A percentile compares a stretch with the other conserved stretches of the same genome.
Conservation (phyloP, 1,284 basidiomycete species). For the Marasmius fiardii region DNA sequence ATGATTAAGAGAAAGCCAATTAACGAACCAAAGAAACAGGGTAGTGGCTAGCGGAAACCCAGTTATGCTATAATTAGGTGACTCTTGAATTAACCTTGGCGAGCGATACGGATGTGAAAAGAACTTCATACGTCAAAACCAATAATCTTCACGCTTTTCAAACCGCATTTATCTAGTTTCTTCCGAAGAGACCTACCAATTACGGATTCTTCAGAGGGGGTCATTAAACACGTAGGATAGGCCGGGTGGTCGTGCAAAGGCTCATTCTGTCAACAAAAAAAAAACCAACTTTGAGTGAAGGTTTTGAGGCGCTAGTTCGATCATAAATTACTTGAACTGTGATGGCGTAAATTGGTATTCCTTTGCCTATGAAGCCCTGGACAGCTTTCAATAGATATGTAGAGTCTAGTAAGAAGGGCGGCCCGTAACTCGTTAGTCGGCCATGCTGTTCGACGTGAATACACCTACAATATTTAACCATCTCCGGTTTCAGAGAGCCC, state of each 20-base stretch:
- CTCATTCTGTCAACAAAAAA: conserved; percentile 23
- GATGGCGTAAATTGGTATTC: conserved; percentile 27
- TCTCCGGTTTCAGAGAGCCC: conserved; percentile 21
- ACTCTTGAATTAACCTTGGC: neutral
- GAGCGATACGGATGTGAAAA: neutral
- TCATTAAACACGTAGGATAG: conserved; percentile 28
- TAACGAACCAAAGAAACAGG: conserved; percentile 20
- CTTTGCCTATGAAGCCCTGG: conserved; percentile 28
- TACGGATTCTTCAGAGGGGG: conserved; percentile 21
- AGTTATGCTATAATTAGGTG: conserved; percentile 28
- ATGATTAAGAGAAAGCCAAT: neutral
- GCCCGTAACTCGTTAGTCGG: neutral
- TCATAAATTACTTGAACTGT: conserved; percentile 22
- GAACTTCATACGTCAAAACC: conserved; percentile 20
- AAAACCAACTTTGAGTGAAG: neutral
- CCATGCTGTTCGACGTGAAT: neutral
- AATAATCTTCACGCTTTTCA: conserved; percentile 28
- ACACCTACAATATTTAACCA: conserved; percentile 22
- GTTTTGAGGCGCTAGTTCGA: too few relatives aligned
- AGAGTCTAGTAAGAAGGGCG: conserved; percentile 26
- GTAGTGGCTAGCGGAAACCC: conserved; percentile 27
- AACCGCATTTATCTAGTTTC: conserved; percentile 29
- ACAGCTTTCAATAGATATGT: conserved; percentile 32
- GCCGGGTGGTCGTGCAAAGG: conserved; percentile 29
- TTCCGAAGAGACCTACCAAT: conserved; percentile 29